Conservation (phyloP, 148 eudicot genomes). For the Camellia granthamiana region DNA sequence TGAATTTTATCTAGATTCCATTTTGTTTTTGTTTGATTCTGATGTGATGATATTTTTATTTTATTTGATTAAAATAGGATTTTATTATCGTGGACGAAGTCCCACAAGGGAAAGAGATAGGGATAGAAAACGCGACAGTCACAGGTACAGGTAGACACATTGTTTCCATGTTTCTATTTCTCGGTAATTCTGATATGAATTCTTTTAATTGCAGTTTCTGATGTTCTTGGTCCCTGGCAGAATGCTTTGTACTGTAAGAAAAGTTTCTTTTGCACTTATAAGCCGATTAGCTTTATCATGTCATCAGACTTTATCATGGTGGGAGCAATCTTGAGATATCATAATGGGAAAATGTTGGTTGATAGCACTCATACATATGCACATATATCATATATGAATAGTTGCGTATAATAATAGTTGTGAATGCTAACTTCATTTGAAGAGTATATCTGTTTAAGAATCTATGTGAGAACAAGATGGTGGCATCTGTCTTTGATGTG, state of each 20-base stretch:
- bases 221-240: background rate
- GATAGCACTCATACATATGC: too few species aligned
- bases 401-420: too few species aligned
- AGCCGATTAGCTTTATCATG: too few species aligned
- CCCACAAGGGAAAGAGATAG: slow-evolving; percentile 80
- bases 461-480: too few species aligned
- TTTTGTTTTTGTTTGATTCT: background rate
- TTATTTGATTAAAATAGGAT: slow-evolving; percentile 42
- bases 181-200: background rate
- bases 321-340: too few species aligned
- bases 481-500: too few species aligned
- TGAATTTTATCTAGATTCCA: background rate
- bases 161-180: background rate
- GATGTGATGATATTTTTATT: slow-evolving; percentile 1
- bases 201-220: background rate
- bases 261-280: too few species aligned
- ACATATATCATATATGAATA: too few species aligned
- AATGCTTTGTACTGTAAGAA: background rate
- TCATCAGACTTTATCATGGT: too few species aligned
- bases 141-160: slow-evolving; percentile 71
- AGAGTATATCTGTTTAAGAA: too few species aligned
- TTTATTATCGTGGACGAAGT: slow-evolving; percentile 65
- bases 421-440: too few species aligned
- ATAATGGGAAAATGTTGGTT: too few species aligned
- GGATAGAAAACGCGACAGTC: slow-evolving; percentile 83